phyloP scores from a whole-genome alignment of 2,329 filamentous ascomycete genomes.

The Talaromyces funiculosus region DNA sequence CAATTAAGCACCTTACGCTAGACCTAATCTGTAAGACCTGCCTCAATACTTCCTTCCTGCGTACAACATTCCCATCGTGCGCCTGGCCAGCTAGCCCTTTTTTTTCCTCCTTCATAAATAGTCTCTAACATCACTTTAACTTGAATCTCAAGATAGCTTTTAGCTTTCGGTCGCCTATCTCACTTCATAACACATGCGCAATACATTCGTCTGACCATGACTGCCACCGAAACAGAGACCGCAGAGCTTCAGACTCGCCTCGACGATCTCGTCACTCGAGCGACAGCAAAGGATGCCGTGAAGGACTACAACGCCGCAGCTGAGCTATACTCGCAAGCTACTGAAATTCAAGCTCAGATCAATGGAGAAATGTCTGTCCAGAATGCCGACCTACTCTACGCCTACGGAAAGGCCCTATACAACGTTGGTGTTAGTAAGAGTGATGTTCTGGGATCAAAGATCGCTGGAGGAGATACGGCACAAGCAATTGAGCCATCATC shows the following conservation, averaged over 20 bases:
- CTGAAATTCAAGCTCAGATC: conserved; percentile 81
- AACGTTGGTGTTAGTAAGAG: conserved; percentile 91
- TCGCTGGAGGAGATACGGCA: conserved; percentile 45
- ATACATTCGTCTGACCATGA: neutral
- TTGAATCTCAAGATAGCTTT: neutral
- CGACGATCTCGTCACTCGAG: conserved; percentile 72
- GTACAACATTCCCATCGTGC: neutral
- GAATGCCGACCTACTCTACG: conserved; percentile 90
- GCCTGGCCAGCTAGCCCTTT: neutral
- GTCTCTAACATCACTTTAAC: neutral
- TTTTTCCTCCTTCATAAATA: neutral
- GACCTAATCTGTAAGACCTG: neutral
- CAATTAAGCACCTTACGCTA: conserved; percentile 4
- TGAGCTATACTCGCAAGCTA: conserved; percentile 82
- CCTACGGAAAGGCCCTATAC: conserved; percentile 90
- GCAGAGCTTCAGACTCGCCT: conserved; percentile 57
- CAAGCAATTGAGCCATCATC: conserved; percentile 42
- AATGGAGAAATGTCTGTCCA: conserved; percentile 87
- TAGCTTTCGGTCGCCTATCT: too few relatives aligned
- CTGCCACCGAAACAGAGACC: conserved; percentile 16
- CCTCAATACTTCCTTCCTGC: neutral
- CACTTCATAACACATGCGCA: neutral
- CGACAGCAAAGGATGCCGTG: conserved; percentile 76
- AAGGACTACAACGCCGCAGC: conserved; percentile 83
- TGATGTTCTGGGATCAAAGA: conserved; percentile 82